Percentiles rank a stretch among this genome's conserved stretches.
Evolutionary conservation across 140 eudicot species (phyloP).

Genomic region (Cichorium intybus): DNA sequence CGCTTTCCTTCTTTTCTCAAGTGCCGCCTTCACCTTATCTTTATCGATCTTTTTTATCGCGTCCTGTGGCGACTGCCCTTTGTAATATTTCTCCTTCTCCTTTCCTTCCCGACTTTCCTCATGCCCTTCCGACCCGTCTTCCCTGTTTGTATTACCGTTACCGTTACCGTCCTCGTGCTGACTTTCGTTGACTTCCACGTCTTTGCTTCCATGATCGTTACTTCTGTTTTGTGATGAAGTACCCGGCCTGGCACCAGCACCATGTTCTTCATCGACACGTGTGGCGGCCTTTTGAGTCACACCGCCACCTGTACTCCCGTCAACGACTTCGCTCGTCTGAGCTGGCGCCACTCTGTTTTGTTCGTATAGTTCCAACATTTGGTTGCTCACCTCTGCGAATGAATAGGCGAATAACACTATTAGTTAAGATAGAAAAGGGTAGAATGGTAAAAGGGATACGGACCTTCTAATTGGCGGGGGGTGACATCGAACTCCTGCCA

Average conservation of each 20-base stretch:
- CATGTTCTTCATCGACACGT: constrained; percentile 43
- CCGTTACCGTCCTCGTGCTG: constrained; percentile 39
- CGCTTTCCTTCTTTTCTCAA: constrained; percentile 72
- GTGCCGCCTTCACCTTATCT: constrained; percentile 79
- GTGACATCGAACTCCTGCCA: constrained; percentile 99
- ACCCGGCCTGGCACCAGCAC: constrained; percentile 44
- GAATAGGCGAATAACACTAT: background rate
- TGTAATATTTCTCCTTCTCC: constrained; percentile 56
- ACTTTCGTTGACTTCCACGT: constrained; percentile 40
- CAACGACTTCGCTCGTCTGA: constrained; percentile 89
- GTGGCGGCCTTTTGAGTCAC: constrained; percentile 45
- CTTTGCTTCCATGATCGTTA: constrained; percentile 40
- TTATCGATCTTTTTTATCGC: constrained; percentile 61
- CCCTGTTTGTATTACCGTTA: constrained; percentile 29
- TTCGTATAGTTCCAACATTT: constrained; percentile 90
- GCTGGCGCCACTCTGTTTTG: constrained; percentile 80
- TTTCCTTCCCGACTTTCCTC: constrained; percentile 47
- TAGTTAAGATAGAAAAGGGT: background rate
- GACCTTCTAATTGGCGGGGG: constrained; percentile 99
- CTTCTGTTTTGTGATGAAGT: constrained; percentile 42
- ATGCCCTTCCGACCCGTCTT: constrained; percentile 39
- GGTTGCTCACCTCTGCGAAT: constrained; percentile 94
- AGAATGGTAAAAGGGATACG: constrained; percentile 26
- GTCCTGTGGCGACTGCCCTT: constrained; percentile 62
- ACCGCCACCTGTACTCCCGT: constrained; percentile 71